Percentiles rank a stretch among this genome's conserved stretches.
Conservation (phyloP, 2,329 filamentous ascomycete genomes). For the Sclerotinia spermophila region DNA sequence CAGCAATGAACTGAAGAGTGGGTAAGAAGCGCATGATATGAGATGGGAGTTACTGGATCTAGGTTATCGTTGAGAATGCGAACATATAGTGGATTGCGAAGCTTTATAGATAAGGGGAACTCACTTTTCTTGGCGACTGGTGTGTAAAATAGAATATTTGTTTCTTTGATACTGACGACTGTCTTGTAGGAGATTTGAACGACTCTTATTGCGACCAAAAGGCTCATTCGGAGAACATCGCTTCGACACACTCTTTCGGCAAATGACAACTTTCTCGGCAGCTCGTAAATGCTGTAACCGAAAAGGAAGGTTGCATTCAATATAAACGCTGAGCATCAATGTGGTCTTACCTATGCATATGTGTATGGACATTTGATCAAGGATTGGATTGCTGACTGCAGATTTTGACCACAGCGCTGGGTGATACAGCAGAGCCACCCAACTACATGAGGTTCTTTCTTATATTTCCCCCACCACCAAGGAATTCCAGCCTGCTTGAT, state of each 20-base stretch:
- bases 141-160: background rate
- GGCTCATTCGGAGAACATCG: background rate
- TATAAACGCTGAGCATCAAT: background rate
- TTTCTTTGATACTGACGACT: background rate
- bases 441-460: background rate
- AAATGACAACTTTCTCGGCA: no score
- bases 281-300: background rate
- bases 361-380: background rate
- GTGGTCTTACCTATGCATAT: background rate
- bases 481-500: background rate
- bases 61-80: no score
- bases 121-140: background rate
- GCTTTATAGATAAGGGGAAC: background rate
- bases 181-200: background rate
- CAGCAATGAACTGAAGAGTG: background rate
- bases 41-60: background rate
- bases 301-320: background rate
- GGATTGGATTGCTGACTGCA: background rate
- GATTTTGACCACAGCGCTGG: background rate
- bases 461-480: background rate
- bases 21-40: background rate
- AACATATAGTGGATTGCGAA: no score
- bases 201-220: background rate
- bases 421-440: background rate
- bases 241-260: background rate